Evolutionary conservation across 139 green algal genomes (phyloP).

Genomic region (Diplosphaera chodatii): DNA sequence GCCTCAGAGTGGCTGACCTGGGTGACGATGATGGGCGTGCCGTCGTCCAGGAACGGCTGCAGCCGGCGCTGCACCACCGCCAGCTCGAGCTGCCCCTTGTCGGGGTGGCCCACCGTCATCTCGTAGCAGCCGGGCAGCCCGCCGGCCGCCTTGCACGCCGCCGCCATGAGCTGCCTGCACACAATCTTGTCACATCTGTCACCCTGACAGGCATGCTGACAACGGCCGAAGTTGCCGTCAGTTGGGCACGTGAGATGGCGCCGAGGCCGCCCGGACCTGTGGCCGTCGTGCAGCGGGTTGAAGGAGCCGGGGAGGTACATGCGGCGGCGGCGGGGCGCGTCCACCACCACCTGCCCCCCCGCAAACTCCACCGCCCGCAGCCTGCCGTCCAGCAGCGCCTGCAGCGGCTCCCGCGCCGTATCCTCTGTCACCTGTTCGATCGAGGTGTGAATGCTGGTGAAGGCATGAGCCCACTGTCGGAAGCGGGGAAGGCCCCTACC

Average conservation of each 20-base stretch:
- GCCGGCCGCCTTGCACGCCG: background rate
- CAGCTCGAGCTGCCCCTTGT: conserved; percentile 74
- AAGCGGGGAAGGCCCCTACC: too few relatives aligned
- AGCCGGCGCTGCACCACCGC: conserved; percentile 57
- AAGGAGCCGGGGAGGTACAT: conserved; percentile 84
- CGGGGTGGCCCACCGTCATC: conserved; percentile 81
- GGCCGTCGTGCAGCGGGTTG: conserved; percentile 85
- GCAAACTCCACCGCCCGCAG: conserved; percentile 61
- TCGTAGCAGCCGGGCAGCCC: conserved; percentile 53
- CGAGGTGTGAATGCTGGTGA: too few relatives aligned
- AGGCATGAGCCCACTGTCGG: background rate
- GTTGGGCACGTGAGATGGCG: too few relatives aligned
- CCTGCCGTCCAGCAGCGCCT: conserved; percentile 46
- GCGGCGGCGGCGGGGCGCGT: conserved; percentile 46
- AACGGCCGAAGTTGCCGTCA: background rate
- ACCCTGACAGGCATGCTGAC: background rate
- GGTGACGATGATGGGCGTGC: conserved; percentile 66
- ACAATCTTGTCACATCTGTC: background rate
- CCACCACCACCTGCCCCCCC: conserved; percentile 44
- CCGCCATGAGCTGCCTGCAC: conserved; percentile 35
- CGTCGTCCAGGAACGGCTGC: conserved; percentile 59
- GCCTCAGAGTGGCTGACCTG: conserved; percentile 9
- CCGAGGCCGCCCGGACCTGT: conserved; percentile 24
- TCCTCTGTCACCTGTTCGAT: too few relatives aligned
- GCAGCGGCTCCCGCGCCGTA: conserved; percentile 12